A percentile compares a stretch with the other conserved stretches of the same genome.
These are phyloP conservation scores for Xylaria arbuscula DNA, from an alignment of 2,329 filamentous ascomycete species.

Conservation along the genomic window DNA sequence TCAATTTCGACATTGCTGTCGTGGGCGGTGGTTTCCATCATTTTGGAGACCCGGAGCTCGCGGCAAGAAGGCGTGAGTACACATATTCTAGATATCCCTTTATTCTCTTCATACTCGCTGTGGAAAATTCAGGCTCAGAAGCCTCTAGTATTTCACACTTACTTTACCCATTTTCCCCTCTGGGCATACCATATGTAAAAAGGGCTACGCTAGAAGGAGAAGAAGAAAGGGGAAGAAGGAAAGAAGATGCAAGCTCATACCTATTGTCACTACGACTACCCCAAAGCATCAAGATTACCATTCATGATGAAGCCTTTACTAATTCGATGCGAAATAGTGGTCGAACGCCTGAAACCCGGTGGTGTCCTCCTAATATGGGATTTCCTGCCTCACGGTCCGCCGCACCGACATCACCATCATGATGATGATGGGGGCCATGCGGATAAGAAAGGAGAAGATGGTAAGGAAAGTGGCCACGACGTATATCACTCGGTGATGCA, in stretches of 20 bases:
- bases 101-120: background rate
- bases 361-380: constrained; percentile 77
- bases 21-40: constrained; percentile 75
- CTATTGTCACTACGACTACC: background rate
- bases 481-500: constrained; percentile 67
- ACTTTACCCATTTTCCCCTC: background rate
- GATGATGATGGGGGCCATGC: constrained; percentile 7
- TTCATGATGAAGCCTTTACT: background rate
- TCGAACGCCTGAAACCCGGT: constrained; percentile 70
- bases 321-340: constrained; percentile 53
- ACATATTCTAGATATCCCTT: background rate
- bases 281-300: background rate
- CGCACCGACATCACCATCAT: constrained; percentile 16
- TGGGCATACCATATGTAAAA: background rate
- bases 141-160: background rate
- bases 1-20: constrained; percentile 74
- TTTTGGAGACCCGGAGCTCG: constrained; percentile 70
- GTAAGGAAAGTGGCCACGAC: constrained; percentile 13
- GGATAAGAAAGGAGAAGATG: constrained; percentile 51
- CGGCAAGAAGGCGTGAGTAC: constrained; percentile 37
- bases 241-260: background rate
- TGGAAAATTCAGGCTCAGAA: background rate
- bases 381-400: constrained; percentile 66
- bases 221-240: background rate
- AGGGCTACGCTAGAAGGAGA: background rate